Percentiles rank a stretch among this genome's conserved stretches.
Evolutionary conservation across 306 rosid genomes (phyloP).

Genomic region (Lathyrus sativus): DNA sequence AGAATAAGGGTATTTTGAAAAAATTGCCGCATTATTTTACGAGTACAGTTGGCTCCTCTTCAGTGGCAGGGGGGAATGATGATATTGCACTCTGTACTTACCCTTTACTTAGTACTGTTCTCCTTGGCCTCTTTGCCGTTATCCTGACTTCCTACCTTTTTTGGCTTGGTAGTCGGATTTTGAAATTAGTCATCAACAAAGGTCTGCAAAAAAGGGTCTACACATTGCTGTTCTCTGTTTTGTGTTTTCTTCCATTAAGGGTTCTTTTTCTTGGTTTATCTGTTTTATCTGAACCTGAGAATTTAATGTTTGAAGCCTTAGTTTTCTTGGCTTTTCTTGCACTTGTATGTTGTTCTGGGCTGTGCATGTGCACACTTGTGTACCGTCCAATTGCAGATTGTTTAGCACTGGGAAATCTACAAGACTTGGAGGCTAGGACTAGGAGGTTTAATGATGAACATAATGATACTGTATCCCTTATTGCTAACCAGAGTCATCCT

Average conservation of each 20-base stretch:
- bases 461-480: slow-evolving; percentile 73
- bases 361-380: slow-evolving; percentile 91
- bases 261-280: slow-evolving; percentile 94
- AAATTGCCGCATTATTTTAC: slow-evolving; percentile 71
- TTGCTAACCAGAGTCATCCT: slow-evolving; percentile 72
- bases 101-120: slow-evolving; percentile 82
- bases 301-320: slow-evolving; percentile 74
- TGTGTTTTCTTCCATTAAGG: slow-evolving; percentile 88
- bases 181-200: slow-evolving; percentile 92
- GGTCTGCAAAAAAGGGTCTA: slow-evolving; percentile 96
- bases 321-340: slow-evolving; percentile 92
- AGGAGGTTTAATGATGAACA: slow-evolving; percentile 64
- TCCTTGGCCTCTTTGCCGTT: slow-evolving; percentile 78
- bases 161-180: slow-evolving; percentile 96
- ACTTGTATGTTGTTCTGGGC: slow-evolving; percentile 76
- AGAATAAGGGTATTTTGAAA: slow-evolving; percentile 43
- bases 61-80: slow-evolving; percentile 42
- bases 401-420: slow-evolving; percentile 80
- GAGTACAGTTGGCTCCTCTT: slow-evolving; percentile 45
- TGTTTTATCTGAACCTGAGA: slow-evolving; percentile 73
- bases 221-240: slow-evolving; percentile 79
- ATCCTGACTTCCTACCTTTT: slow-evolving; percentile 82
- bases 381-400: slow-evolving; percentile 94
- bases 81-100: slow-evolving; percentile 80
- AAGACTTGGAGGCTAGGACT: slow-evolving; percentile 79